Percentiles rank a stretch among this genome's conserved stretches.
Conservation (phyloP, 176 grass and related monocot genomes). For the Zea luxurians region DNA sequence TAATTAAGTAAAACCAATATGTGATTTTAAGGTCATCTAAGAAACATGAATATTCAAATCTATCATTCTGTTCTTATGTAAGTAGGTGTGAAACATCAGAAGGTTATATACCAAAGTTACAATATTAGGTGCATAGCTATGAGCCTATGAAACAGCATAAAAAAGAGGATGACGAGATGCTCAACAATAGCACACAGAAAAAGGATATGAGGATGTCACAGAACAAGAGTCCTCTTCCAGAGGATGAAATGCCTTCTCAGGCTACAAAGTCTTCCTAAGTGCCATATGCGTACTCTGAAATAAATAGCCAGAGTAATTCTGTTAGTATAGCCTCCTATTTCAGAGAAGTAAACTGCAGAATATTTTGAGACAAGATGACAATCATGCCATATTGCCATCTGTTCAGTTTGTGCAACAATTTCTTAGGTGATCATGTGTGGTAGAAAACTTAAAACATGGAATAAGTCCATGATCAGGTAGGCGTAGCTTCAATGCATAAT, state of each 20-base stretch:
- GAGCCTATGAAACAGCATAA: slow-evolving; percentile 1
- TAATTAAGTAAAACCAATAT: too few species aligned
- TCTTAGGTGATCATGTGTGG: not conserved
- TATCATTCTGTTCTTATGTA: too few species aligned
- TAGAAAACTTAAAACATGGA: slow-evolving; percentile 31
- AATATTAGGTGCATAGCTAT: slow-evolving; percentile 23
- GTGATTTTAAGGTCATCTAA: too few species aligned
- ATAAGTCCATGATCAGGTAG: not conserved
- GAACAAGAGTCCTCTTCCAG: slow-evolving; percentile 69
- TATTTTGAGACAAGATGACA: slow-evolving; percentile 1
- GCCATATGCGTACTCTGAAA: slow-evolving; percentile 44
- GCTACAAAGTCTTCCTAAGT: slow-evolving; percentile 45
- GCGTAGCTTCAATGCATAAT: slow-evolving; percentile 1
- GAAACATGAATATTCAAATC: too few species aligned
- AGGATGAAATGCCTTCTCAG: slow-evolving; percentile 43
- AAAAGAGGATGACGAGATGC: not conserved
- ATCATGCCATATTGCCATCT: too few species aligned
- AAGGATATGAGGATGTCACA: slow-evolving; percentile 81
- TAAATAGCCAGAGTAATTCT: slow-evolving; percentile 30
- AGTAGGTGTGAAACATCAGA: not conserved
- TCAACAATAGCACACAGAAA: slow-evolving; percentile 31
- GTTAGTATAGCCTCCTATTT: slow-evolving; percentile 22
- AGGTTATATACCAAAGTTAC: not conserved
- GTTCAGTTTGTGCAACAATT: slow-evolving; percentile 13
- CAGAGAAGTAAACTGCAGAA: slow-evolving; percentile 9